Evolutionary conservation across 192 early-diverging fungal genomes (phyloP), one percentile per base, ranked within the genome.

Genomic region (Mortierella antarctica): DNA sequence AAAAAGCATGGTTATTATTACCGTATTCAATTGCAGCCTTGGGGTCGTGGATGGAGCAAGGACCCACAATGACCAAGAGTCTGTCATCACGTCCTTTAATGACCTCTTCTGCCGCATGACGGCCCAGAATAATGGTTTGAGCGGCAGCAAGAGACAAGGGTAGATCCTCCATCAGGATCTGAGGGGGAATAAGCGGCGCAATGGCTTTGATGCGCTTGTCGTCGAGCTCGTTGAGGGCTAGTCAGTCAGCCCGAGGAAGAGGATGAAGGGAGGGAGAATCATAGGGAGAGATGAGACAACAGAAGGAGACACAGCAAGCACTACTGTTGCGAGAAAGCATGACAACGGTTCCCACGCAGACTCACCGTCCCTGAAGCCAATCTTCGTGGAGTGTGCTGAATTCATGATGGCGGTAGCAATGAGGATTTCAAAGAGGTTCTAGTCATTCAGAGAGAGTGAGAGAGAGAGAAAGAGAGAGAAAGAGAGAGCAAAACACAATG

Each of bases 151-250:
- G 85, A 15, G 93, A 91, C 44, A 96, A 78, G 45, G 95, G 94
- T 65, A 92, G 75, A 74, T 96, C 95, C 82, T 97, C 96, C 91
- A 96, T 93, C 21, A 97, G 89, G 71, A 97, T 93, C 84, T 95
- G 94, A 41, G 96, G 96, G 15, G 94, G 94, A 65, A 97, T 92
- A 58, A 95, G 83, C 47, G 92, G 94, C 62, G 87, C 90, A 73
- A 94, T 92, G 57, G 89, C 86, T 54, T 87, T 88, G 82, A 98
- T 97, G 62, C 95, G 88, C 72, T 92, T 92, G 76, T 97, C 96
- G 80, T 98, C 96, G 62, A 96, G 92, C 83, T 97, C 96, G 77
- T 97, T 97, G 20, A 97, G 88, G 14, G 95, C 93, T 18, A 17
- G 70, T 3, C n/a, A 44, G 15, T 5, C 8, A 41, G 44, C 23